phyloP scores from a whole-genome alignment of 306 rosid genomes.

The Betula pendula region DNA sequence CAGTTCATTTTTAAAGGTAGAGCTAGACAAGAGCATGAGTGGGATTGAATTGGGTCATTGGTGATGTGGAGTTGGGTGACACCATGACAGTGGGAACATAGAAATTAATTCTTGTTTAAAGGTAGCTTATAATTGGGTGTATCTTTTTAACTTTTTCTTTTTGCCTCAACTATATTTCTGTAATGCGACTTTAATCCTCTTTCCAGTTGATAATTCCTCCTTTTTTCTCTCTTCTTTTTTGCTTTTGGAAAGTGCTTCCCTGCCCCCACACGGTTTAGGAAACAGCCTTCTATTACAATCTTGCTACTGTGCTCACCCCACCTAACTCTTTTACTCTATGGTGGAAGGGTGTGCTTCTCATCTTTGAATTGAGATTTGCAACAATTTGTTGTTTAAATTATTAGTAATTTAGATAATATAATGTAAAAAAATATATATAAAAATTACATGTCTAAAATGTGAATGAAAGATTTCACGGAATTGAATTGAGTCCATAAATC shows the following conservation, averaged over 20 bases:
- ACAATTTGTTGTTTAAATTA: too few species aligned
- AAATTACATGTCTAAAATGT: too few species aligned
- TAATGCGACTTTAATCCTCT: slow-evolving; percentile 17
- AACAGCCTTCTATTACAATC: slow-evolving; percentile 11
- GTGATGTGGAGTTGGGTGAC: neutral
- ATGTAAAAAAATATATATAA: too few species aligned
- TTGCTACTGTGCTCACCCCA: too few species aligned
- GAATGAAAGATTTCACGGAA: too few species aligned
- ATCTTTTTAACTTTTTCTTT: neutral
- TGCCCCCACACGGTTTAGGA: slow-evolving; percentile 19
- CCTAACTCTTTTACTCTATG: too few species aligned
- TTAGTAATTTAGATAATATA: too few species aligned
- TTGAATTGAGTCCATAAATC: too few species aligned
- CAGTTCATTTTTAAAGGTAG: too few species aligned
- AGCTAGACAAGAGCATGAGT: too few species aligned
- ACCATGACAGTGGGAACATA: neutral
- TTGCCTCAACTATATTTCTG: neutral
- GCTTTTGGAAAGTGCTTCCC: slow-evolving; percentile 12
- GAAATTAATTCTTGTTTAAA: neutral
- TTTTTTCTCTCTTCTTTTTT: slow-evolving; percentile 1
- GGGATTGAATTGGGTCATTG: neutral
- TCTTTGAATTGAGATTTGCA: too few species aligned
- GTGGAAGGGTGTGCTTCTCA: too few species aligned
- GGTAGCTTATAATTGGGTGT: neutral
- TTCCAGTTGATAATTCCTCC: slow-evolving; percentile 9